Percentiles rank a stretch among this genome's conserved stretches.
Evolutionary conservation across 345 rosid genomes (phyloP).

Genomic region (Salix dunnii): DNA sequence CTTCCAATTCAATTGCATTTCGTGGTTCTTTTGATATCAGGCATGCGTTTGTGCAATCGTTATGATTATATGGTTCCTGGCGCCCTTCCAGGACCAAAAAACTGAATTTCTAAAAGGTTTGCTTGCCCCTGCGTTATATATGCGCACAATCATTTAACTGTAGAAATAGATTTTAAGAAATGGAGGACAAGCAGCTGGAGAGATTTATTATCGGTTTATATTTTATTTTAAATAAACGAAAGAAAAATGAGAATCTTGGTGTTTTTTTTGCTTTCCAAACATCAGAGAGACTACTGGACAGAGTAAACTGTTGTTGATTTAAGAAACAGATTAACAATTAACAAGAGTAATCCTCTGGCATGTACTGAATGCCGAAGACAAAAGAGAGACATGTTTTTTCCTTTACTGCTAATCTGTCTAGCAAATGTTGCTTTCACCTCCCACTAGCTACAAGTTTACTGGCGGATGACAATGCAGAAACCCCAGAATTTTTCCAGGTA

Average conservation of each 20-base stretch:
- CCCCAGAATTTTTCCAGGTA: background rate
- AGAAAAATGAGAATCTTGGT: background rate
- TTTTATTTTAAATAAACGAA: background rate
- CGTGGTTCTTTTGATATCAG: background rate
- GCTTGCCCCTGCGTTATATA: background rate
- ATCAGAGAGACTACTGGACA: background rate
- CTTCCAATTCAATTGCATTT: background rate
- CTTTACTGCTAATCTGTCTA: background rate
- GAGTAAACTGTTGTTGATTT: background rate
- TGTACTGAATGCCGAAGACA: constrained; percentile 22
- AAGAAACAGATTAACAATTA: constrained; percentile 10
- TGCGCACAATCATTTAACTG: background rate
- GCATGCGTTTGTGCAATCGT: background rate
- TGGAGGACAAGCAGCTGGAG: background rate
- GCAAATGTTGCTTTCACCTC: constrained; percentile 30
- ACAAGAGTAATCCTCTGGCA: constrained; percentile 9
- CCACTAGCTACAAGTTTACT: constrained; percentile 20
- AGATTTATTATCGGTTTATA: background rate
- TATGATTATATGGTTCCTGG: background rate
- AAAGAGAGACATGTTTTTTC: constrained; percentile 26
- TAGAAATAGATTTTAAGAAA: background rate
- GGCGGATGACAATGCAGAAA: background rate
- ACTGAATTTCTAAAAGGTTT: no score
- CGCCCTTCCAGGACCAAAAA: background rate
- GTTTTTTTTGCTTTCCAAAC: background rate